These are phyloP conservation scores for Adiantum capillusveneris DNA, from an alignment of 75 land plant genomes.

Conservation along the genomic window DNA sequence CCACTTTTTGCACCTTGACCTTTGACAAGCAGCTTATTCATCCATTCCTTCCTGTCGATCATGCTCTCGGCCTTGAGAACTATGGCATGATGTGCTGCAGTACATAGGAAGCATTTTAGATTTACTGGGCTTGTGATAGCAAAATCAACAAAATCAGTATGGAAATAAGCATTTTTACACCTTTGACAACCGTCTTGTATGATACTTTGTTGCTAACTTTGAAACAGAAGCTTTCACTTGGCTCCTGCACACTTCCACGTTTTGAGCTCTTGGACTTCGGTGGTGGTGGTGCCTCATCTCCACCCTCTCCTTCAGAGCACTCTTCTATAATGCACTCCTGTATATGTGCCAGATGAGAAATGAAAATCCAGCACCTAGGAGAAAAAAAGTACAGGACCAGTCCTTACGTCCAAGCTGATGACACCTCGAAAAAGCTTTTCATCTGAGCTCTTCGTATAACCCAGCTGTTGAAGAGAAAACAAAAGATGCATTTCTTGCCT, in stretches of 20 bases:
- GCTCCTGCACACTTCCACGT: slow-evolving; percentile 63
- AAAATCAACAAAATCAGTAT: no score
- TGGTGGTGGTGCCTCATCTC: slow-evolving; percentile 44
- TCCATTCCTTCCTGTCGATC: slow-evolving; percentile 81
- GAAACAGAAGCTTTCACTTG: slow-evolving; percentile 50
- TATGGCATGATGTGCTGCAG: slow-evolving; percentile 78
- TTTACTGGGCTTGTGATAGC: no score
- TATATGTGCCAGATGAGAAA: not conserved
- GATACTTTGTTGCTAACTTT: slow-evolving; percentile 76
- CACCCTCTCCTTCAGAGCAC: slow-evolving; percentile 42
- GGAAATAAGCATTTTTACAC: slow-evolving; percentile 13
- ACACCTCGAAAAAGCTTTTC: slow-evolving; percentile 92
- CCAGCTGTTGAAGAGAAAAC: slow-evolving; percentile 79
- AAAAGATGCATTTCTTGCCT: no score
- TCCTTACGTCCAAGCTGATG: slow-evolving; percentile 56
- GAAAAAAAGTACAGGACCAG: not conserved
- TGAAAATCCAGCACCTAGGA: not conserved
- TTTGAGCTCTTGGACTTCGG: slow-evolving; percentile 55
- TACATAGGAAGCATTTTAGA: not conserved
- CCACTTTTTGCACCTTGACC: slow-evolving; percentile 47
- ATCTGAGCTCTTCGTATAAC: slow-evolving; percentile 89
- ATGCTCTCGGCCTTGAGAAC: slow-evolving; percentile 85
- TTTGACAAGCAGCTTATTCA: slow-evolving; percentile 51
- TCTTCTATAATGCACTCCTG: slow-evolving; percentile 93
- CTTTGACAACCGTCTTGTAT: slow-evolving; percentile 90